Percentiles rank a stretch among this genome's conserved stretches.
Conservation (phyloP, 2,329 filamentous ascomycete genomes). For the Lojkania enalia region DNA sequence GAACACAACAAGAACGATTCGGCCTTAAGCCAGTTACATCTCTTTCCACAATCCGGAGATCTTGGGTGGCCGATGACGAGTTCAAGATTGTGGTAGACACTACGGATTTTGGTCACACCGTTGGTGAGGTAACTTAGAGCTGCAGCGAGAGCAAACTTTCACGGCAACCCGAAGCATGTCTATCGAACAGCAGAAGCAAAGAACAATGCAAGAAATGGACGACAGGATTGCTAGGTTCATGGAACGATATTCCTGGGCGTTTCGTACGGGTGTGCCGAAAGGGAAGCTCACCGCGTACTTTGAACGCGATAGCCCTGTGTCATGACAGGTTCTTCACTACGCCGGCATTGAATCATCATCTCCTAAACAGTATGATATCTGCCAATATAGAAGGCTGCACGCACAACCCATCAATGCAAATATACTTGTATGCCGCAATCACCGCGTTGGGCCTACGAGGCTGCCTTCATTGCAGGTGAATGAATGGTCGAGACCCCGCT, state of each 20-base stretch:
- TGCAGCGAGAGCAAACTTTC: slow-evolving; percentile 27
- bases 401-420: too few relatives aligned
- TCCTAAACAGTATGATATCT: too few relatives aligned
- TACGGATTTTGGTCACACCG: slow-evolving; percentile 33
- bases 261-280: slow-evolving; percentile 14
- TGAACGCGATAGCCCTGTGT: too few relatives aligned
- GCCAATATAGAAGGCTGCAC: too few relatives aligned
- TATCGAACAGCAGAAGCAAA: slow-evolving; percentile 15
- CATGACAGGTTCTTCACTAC: too few relatives aligned
- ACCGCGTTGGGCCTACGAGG: too few relatives aligned
- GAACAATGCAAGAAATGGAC: slow-evolving; percentile 16
- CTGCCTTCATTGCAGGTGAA: too few relatives aligned
- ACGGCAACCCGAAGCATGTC: background rate
- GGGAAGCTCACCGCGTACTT: slow-evolving; percentile 20
- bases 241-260: slow-evolving; percentile 15
- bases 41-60: slow-evolving; percentile 30
- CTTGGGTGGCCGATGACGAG: slow-evolving; percentile 28
- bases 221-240: slow-evolving; percentile 15
- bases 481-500: too few relatives aligned
- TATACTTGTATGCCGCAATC: too few relatives aligned
- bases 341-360: too few relatives aligned
- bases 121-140: slow-evolving; percentile 42
- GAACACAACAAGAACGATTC: slow-evolving; percentile 6
- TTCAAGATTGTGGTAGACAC: slow-evolving; percentile 16
- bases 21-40: slow-evolving; percentile 16